Conservation (phyloP, 2,329 filamentous ascomycete species). For the Gliomastix tumulicola region DNA sequence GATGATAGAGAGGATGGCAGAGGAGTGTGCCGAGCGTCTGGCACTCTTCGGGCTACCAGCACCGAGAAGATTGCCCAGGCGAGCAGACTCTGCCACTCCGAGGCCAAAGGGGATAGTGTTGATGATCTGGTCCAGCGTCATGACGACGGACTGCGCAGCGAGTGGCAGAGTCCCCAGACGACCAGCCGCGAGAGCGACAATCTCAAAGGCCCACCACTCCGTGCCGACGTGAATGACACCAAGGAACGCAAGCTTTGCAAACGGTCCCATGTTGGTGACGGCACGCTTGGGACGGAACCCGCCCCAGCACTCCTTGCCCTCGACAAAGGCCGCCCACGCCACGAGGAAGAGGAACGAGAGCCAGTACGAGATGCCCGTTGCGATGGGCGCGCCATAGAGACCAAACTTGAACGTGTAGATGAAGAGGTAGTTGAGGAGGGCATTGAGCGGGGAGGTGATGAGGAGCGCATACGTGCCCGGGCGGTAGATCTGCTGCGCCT, state of each 20-base stretch:
- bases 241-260: constrained; percentile 66
- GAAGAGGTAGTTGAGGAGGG: constrained; percentile 72
- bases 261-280: constrained; percentile 60
- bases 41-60: constrained; percentile 59
- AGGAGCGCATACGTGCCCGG: constrained; percentile 79
- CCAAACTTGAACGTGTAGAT: constrained; percentile 66
- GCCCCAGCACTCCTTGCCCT: constrained; percentile 72
- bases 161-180: constrained; percentile 72
- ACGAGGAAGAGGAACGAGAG: constrained; percentile 70
- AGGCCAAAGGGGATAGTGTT: constrained; percentile 83
- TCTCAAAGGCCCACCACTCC: constrained; percentile 94
- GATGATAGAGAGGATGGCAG: constrained; percentile 65
- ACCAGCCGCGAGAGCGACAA: constrained; percentile 77
- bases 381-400: constrained; percentile 72
- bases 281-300: constrained; percentile 58
- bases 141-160: constrained; percentile 80
- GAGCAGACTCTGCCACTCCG: constrained; percentile 70
- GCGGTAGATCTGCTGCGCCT: constrained; percentile 82
- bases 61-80: constrained; percentile 76
- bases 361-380: constrained; percentile 84
- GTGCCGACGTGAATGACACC: constrained; percentile 81
- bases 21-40: constrained; percentile 64
- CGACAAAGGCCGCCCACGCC: constrained; percentile 63
- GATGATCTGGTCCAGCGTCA: constrained; percentile 81
- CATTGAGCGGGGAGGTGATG: constrained; percentile 76